Conservation (phyloP, 2,329 filamentous ascomycete species). For the Geosmithia flava region DNA sequence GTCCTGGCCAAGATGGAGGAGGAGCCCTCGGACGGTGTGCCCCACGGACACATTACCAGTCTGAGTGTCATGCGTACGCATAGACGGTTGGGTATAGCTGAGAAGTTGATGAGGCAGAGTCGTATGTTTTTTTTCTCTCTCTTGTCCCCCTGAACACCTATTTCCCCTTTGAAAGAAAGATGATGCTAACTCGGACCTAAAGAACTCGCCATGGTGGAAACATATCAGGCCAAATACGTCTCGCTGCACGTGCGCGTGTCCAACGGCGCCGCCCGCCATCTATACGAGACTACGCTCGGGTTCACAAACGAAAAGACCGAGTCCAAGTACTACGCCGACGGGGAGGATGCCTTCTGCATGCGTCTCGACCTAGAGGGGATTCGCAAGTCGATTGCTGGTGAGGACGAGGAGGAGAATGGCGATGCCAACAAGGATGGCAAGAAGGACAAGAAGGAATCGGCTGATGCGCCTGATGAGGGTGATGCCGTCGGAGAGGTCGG, state of each 20-base stretch:
- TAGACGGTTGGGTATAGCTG: constrained; percentile 77
- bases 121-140: constrained; percentile 44
- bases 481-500: constrained; percentile 58
- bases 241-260: constrained; percentile 91
- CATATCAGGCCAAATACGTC: constrained; percentile 82
- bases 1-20: constrained; percentile 99
- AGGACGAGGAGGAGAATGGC: constrained; percentile 27
- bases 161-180: neutral
- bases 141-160: neutral
- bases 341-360: constrained; percentile 94
- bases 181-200: constrained; percentile 2
- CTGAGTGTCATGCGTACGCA: constrained; percentile 96
- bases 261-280: constrained; percentile 79
- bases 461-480: constrained; percentile 46
- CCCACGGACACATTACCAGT: constrained; percentile 92
- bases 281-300: constrained; percentile 86
- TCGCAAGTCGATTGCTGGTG: constrained; percentile 23
- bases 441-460: constrained; percentile 13
- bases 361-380: constrained; percentile 65
- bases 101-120: constrained; percentile 95
- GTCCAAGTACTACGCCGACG: constrained; percentile 90
- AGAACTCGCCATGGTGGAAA: constrained; percentile 96
- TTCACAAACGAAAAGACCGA: constrained; percentile 84
- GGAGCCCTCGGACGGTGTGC: constrained; percentile 80
- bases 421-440: constrained; percentile 12